phyloP scores from a whole-genome alignment of 768 basidiomycete species.

The Tubosaeta sp. region DNA sequence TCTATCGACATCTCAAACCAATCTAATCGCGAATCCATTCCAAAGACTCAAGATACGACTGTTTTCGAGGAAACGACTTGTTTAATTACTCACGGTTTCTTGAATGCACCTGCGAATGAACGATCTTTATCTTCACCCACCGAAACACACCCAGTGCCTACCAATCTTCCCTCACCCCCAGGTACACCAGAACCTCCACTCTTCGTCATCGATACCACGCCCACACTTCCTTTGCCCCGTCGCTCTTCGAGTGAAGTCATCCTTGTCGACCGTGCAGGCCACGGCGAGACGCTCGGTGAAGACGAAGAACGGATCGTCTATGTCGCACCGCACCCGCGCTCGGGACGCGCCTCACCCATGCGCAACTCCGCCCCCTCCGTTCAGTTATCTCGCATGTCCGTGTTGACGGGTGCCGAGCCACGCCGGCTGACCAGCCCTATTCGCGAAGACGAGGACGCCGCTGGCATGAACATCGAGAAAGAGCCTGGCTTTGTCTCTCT shows the following conservation, averaged over 20 bases:
- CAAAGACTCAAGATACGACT: neutral
- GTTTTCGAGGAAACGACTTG: neutral
- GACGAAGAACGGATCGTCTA: slow-evolving; percentile 65
- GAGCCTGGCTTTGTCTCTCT: slow-evolving; percentile 16
- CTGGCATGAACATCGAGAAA: neutral
- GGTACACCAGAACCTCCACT: neutral
- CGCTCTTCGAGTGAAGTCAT: slow-evolving; percentile 20
- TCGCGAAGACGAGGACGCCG: slow-evolving; percentile 7
- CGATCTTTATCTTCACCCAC: neutral
- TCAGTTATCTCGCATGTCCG: slow-evolving; percentile 19
- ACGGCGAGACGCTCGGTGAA: slow-evolving; percentile 17
- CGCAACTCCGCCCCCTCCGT: slow-evolving; percentile 9
- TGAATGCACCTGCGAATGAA: neutral
- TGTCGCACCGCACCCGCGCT: slow-evolving; percentile 67
- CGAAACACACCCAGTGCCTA: neutral
- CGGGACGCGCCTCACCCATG: slow-evolving; percentile 10
- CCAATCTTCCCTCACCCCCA: neutral
- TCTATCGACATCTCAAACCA: slow-evolving; percentile 8
- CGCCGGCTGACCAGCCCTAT: slow-evolving; percentile 3
- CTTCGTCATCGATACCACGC: slow-evolving; percentile 41
- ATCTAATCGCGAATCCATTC: neutral
- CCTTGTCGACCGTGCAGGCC: slow-evolving; percentile 18
- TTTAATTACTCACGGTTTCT: too few species aligned
- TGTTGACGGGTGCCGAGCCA: slow-evolving; percentile 17
- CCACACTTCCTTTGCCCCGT: slow-evolving; percentile 12